Evolutionary conservation across 495 filamentous ascomycete genomes (phyloP), one percentile per base, ranked within the genome.

Genomic region (Daldinia concentrica): DNA sequence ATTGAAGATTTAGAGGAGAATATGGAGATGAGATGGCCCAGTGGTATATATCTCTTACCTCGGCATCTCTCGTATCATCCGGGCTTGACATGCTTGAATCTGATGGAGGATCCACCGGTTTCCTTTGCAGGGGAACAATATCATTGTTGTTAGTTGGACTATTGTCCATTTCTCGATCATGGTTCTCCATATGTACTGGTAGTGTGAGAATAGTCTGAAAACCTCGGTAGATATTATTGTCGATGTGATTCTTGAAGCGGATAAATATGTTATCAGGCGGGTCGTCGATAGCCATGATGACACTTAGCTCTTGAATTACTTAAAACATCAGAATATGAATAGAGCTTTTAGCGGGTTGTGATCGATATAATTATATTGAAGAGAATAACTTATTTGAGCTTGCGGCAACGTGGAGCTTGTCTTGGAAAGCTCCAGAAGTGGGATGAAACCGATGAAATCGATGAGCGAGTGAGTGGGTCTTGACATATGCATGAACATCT

Each of bases 241-340:
- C 78, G 63, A 83, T 73, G 72, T 81, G 79, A 36, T 83, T 78
- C 62, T 78, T 78, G 74, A 84, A 84, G 17, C 77, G 79, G 62
- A 83, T 77, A 67, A 84, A 85, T 22, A 77, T 78, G 56, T 82
- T 80, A 1, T 79, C 72, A 29, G 68, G 58, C 5, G 58, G 39
- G 58, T 70, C 68, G 59, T 64, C 52, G 39, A 22, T 57, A 9
- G 67, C 9, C 75, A 77, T 77, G 43, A 57, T 48, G 19, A 48
- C 17, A 50, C 56, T 52, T 39, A 24, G 30, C 36, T 60, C 36
- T 56, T 34, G 48, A 12, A 32, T n/a, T n/a, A 2, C n/a, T 32
- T 37, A 32, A 41, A 36, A 39, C 26, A 60, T 29, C 14, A 11
- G 43, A 8, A 19, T 3, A n/a, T 0, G 7, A 17, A 43, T 19